Evolutionary conservation across 2,329 filamentous ascomycete genomes (phyloP).

Genomic region (Neurospora crassa): DNA sequence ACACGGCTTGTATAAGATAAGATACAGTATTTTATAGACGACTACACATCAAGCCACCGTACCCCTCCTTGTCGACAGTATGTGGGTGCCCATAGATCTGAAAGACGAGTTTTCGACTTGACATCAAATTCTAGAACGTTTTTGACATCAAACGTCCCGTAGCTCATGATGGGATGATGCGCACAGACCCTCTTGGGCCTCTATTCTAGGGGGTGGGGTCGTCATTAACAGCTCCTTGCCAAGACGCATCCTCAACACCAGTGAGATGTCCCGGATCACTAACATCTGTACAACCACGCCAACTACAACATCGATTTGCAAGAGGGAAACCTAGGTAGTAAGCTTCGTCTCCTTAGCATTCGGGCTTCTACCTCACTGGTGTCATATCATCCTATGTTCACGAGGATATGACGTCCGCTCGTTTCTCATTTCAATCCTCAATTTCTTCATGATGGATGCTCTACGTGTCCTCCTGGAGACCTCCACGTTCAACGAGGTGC

Average conservation of each 20-base stretch:
- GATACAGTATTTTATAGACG: conserved; percentile 12
- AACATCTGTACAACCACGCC: background rate
- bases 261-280: background rate
- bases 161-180: background rate
- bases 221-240: background rate
- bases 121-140: background rate
- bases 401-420: conserved; percentile 3
- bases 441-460: conserved; percentile 9
- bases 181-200: background rate
- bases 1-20: conserved; percentile 14
- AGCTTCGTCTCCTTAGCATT: background rate
- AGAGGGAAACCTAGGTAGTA: background rate
- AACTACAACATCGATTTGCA: background rate
- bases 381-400: background rate
- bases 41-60: conserved; percentile 1
- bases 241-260: background rate
- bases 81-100: background rate
- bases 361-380: background rate
- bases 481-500: conserved; percentile 7
- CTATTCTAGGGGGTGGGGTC: background rate
- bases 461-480: conserved; percentile 1
- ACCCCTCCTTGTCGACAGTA: background rate
- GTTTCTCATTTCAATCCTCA: background rate
- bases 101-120: background rate
- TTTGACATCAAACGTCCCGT: background rate